These are phyloP conservation scores for Neopestalotiopsis clavispora DNA, from an alignment of 2,329 filamentous ascomycete species.

Conservation along the genomic window DNA sequence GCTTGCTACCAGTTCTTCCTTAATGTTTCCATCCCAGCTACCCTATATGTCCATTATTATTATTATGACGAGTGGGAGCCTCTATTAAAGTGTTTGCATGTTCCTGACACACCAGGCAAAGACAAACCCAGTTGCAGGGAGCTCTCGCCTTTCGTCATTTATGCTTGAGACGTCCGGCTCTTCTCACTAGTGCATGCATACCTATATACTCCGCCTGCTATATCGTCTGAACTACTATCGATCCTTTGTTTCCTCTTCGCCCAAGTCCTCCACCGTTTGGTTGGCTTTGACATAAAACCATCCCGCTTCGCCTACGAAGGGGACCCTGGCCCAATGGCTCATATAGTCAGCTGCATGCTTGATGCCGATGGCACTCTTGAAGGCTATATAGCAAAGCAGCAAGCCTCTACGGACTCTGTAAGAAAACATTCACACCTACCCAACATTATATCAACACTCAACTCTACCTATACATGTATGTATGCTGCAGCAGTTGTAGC, in stretches of 20 bases:
- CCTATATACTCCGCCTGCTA: constrained; percentile 37
- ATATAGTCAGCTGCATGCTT: constrained; percentile 65
- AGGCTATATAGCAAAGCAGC: constrained; percentile 57
- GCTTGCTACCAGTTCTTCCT: constrained; percentile 15
- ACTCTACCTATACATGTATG: constrained; percentile 21
- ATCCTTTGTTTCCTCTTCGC: constrained; percentile 29
- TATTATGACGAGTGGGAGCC: constrained; percentile 21
- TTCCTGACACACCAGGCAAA: constrained; percentile 26
- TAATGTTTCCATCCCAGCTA: constrained; percentile 11
- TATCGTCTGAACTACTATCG: constrained; percentile 33
- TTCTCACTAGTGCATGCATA: constrained; percentile 29
- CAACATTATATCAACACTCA: constrained; percentile 27
- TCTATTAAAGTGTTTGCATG: constrained; percentile 31
- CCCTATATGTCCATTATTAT: constrained; percentile 27
- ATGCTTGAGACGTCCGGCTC: constrained; percentile 26
- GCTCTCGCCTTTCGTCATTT: constrained; percentile 20
- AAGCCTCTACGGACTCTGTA: constrained; percentile 52
- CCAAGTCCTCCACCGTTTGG: constrained; percentile 35
- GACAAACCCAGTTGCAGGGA: constrained; percentile 6
- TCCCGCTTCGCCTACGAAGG: constrained; percentile 20
- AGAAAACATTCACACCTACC: constrained; percentile 25
- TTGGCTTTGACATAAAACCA: constrained; percentile 9
- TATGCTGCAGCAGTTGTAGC: constrained; percentile 19
- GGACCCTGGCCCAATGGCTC: constrained; percentile 53
- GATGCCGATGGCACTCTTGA: constrained; percentile 49